Conservation (phyloP, 176 grass and related monocot species). For the Paspalum vaginatum region DNA sequence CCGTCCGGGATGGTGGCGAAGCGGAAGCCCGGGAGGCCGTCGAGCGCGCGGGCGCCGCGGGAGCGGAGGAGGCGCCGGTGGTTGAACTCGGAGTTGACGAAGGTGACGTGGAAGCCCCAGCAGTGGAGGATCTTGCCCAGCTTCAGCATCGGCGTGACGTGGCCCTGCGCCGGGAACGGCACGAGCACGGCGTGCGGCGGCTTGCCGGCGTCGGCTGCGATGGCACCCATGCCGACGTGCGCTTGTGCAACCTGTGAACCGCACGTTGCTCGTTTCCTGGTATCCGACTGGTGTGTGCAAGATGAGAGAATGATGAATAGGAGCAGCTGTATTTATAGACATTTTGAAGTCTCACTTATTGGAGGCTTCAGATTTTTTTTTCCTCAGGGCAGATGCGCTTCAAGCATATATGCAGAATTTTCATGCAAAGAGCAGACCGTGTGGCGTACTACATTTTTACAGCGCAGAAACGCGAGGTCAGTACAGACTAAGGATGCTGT, state of each 20-base stretch:
- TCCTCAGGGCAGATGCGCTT: too few relatives aligned
- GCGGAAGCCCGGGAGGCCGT: constrained; percentile 41
- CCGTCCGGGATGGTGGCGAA: constrained; percentile 65
- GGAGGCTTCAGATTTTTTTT: too few relatives aligned
- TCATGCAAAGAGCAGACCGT: too few relatives aligned
- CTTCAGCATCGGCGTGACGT: constrained; percentile 71
- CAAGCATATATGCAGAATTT: too few relatives aligned
- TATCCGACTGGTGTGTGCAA: background rate
- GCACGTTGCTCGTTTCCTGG: background rate
- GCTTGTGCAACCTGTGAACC: background rate
- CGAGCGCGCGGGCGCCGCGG: constrained; percentile 24
- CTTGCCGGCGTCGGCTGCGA: constrained; percentile 4
- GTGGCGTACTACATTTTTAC: too few relatives aligned
- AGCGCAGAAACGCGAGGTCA: too few relatives aligned
- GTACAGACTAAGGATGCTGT: background rate
- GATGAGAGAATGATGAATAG: background rate
- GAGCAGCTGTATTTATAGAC: constrained; percentile 24
- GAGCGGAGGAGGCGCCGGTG: constrained; percentile 49
- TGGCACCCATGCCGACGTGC: constrained; percentile 18
- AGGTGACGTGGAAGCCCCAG: constrained; percentile 67
- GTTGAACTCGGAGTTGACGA: constrained; percentile 71
- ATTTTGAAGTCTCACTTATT: too few relatives aligned
- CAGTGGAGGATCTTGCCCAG: constrained; percentile 65
- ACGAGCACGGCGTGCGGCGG: constrained; percentile 57
- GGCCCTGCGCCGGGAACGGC: constrained; percentile 59